Base-by-base conservation (phyloP, 2,329 filamentous ascomycete genomes). In the Onygenales sp. region DNA sequence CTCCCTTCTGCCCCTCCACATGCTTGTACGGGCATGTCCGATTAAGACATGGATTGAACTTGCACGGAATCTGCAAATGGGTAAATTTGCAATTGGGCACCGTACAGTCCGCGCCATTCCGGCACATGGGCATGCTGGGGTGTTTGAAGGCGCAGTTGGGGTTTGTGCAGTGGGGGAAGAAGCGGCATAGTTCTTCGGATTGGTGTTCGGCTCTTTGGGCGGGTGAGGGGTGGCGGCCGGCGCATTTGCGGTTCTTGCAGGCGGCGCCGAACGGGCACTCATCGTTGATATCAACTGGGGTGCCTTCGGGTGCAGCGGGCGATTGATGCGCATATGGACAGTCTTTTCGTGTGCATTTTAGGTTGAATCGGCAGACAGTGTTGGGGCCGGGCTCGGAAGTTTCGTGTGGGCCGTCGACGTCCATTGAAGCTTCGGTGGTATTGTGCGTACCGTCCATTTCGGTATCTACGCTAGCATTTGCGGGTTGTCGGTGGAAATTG, bases 241-340 rank as follows among this genome's bases (percentile, higher is more conserved):
- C 87, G 66, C 93, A 98, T 74, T 97, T 97, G 63, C 83, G 80
- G 77, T 97, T 98, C 74, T 93, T 95, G 82, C 93, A 98, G 7
- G 90, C 90, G 2, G 84, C 89, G 17, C 90, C 92, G 62, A 87
- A 97, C 14, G 80, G 80, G 74, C 93, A 98, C 14, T 80, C 77
- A 63, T 95, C 89, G 54, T 78, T 81, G 60, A 91, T 78, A 67
- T 97, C 93, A 54, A 97, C 77, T 0, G 84, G 79, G 2, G 80
- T 81, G 32, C 86, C 87, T 2, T 86, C 85, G 3, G 88, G 86
- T 34, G 92, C 91, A 2, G 87, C 90, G 2, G 93, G 90, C 13
- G 91, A 95, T 72, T 96, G 92, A 65, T 98, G 93, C 14, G 89
- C 93, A 68, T 89, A 98, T 59, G 85, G 86, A 74, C 93, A 98